Base-by-base conservation (phyloP, 2,329 filamentous ascomycete species). In the Colletotrichum limetticola region DNA sequence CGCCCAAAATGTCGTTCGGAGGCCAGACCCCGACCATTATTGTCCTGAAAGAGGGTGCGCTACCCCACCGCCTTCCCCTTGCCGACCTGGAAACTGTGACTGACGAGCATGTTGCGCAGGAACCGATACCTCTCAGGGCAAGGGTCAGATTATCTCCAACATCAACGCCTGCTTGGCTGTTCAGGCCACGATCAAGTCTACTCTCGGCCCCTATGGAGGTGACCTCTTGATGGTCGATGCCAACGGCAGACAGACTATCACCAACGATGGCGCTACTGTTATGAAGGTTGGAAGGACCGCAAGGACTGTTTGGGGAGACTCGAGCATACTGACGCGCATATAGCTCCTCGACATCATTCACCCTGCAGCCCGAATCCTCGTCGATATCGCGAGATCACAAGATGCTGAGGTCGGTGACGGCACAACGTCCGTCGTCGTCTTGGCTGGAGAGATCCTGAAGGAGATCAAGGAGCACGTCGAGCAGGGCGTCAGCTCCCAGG, bases 361-460 rank as follows among this genome's bases (percentile, higher is more conserved):
- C 87, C 97, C 97, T 78, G 97, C 97, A 77, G 97, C 97, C 79
- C 93, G 95, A 83, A 97, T 99, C 83, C 93, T 99, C 80, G 97
- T 97, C 83, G 97, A 99, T 83, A 99, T 99, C 81, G 96, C 97
- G 76, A 93, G 97, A 85, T 98, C 96, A 82, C 97, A 99, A 92
- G 97, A 99, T 84, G 97, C 97, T 77, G 97, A 99, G 88, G 97
- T 99, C 71, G 97, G 97, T 79, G 97, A 99, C 82, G 97, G 97
- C 79, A 99, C 97, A 70, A 99, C 97, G 28, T 98, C 95, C 3
- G 97, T 99, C 26, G 97, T 99, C 59, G 96, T 99, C 30, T 86
- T 99, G 72, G 97, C 97, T n/a, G 97, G 97, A 75, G 96, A 98
- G 86, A 96, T 99, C 78, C 86, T 99, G 76, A 98, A 98, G 86